phyloP scores from a whole-genome alignment of 2,329 filamentous ascomycete species.

The Calonectria fujianensis region DNA sequence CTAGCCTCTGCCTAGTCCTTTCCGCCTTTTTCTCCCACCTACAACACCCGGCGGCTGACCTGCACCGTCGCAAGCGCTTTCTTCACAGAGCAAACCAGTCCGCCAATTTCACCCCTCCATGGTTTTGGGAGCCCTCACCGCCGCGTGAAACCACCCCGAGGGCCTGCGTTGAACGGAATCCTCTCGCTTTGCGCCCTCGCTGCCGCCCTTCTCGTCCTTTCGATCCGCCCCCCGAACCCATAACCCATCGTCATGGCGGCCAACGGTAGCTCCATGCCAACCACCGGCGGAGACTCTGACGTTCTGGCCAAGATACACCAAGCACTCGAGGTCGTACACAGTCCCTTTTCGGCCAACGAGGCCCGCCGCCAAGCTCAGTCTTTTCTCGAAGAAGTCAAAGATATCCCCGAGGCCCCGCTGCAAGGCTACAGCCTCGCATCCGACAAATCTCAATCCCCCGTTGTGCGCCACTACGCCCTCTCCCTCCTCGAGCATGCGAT shows the following conservation, averaged over 20 bases:
- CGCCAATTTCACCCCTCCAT: slow-evolving; percentile 42
- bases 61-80: slow-evolving; percentile 30
- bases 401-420: slow-evolving; percentile 84
- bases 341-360: slow-evolving; percentile 86
- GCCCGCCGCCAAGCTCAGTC: slow-evolving; percentile 87
- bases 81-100: slow-evolving; percentile 27
- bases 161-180: slow-evolving; percentile 49
- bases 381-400: slow-evolving; percentile 91
- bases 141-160: slow-evolving; percentile 43
- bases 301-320: slow-evolving; percentile 83
- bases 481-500: slow-evolving; percentile 94
- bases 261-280: slow-evolving; percentile 59
- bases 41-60: slow-evolving; percentile 15
- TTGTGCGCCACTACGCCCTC: slow-evolving; percentile 94
- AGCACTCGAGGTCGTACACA: slow-evolving; percentile 92
- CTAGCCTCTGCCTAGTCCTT: slow-evolving; percentile 29
- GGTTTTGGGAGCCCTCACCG: slow-evolving; percentile 44
- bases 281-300: slow-evolving; percentile 61
- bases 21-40: slow-evolving; percentile 30
- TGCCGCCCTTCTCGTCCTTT: slow-evolving; percentile 39
- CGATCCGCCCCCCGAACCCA: slow-evolving; percentile 28
- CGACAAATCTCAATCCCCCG: slow-evolving; percentile 82
- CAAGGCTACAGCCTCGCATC: slow-evolving; percentile 90
- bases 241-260: slow-evolving; percentile 58
- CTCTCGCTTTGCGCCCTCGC: slow-evolving; percentile 43